Evolutionary conservation across 331 rosid species (phyloP), one percentile per base, ranked within the genome.

Genomic region (Dryas integrifolia): DNA sequence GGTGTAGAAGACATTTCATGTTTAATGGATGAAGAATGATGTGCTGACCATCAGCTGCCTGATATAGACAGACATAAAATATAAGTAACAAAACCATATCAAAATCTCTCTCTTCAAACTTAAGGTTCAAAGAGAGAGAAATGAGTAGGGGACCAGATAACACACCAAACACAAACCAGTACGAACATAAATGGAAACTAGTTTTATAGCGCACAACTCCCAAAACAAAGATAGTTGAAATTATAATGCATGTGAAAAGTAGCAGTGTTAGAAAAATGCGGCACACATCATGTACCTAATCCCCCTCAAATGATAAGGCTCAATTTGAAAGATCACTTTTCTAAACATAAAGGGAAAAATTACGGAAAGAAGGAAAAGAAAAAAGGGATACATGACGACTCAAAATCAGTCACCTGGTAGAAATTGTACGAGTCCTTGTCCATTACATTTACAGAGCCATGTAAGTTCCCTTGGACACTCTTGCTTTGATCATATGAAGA

Each of bases 21-120:
- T 89, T 88, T 82, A 94, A 74, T 7, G 98, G 90, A 89, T 94
- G 97, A 80, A 94, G 90, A 86, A 94, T 94, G 82, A 94, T 76
- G 83, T 84, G 96, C 84, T 94, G 98, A 75, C 98, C 98, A 88
- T 94, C 98, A 38, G 87, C 81, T 16, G 96, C 98, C 98, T 94
- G 88, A 78, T 74, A 89, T 52, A 55, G 82, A 82, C 55, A 84
- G 24, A 64, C n/a, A 73, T 84, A 69, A 39, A 59, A 44, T 41
- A 61, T 77, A 21, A 9, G 72, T 48, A 74, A 58, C 72, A 38
- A 56, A 7, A 72, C 16, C 49, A 78, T 49, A 81, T 72, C 13
- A 65, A 58, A 73, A 59, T 49, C 49, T 16, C 21, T 16, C 21
- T 24, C 7, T 12, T 63, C 61, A 30, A 46, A 16, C 40, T 44